Conservation (phyloP, 1,139 yeast species). For the Magnusiomyces magnusii region DNA sequence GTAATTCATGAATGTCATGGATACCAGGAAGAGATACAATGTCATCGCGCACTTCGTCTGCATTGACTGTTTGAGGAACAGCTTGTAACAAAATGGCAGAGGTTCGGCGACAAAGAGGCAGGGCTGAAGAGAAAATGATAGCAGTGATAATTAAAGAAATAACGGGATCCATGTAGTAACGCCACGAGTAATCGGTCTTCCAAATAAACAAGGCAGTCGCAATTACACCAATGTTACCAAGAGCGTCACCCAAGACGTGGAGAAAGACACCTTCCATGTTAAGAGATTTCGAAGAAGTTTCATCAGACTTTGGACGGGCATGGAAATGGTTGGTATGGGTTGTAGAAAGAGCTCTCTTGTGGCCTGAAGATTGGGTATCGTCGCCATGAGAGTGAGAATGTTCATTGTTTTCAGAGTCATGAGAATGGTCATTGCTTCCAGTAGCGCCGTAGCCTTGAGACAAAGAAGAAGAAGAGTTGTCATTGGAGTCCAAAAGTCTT, state of each 20-base stretch:
- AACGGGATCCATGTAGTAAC: constrained; percentile 75
- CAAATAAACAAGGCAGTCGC: constrained; percentile 84
- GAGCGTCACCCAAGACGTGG: constrained; percentile 93
- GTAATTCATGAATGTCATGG: constrained; percentile 85
- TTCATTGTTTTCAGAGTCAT: constrained; percentile 9
- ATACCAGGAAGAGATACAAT: constrained; percentile 63
- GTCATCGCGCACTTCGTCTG: constrained; percentile 64
- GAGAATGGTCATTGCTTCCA: background rate
- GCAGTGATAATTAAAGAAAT: constrained; percentile 79
- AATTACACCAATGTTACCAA: constrained; percentile 93
- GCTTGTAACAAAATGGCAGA: constrained; percentile 88
- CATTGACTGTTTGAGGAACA: constrained; percentile 74
- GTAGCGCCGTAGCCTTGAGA: background rate
- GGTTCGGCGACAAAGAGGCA: constrained; percentile 82
- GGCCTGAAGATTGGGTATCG: constrained; percentile 12
- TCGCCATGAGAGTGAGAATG: constrained; percentile 16
- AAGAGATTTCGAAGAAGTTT: constrained; percentile 48
- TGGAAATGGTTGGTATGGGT: constrained; percentile 35
- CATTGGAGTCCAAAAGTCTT: constrained; percentile 15
- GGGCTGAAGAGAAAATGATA: constrained; percentile 83
- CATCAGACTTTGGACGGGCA: constrained; percentile 27
- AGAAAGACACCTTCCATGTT: constrained; percentile 97
- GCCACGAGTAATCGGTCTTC: constrained; percentile 89
- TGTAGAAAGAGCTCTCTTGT: constrained; percentile 17
- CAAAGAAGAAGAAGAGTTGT: constrained; percentile 15